phyloP scores from a whole-genome alignment of 768 basidiomycete genomes.

The Pluteus cervinus region DNA sequence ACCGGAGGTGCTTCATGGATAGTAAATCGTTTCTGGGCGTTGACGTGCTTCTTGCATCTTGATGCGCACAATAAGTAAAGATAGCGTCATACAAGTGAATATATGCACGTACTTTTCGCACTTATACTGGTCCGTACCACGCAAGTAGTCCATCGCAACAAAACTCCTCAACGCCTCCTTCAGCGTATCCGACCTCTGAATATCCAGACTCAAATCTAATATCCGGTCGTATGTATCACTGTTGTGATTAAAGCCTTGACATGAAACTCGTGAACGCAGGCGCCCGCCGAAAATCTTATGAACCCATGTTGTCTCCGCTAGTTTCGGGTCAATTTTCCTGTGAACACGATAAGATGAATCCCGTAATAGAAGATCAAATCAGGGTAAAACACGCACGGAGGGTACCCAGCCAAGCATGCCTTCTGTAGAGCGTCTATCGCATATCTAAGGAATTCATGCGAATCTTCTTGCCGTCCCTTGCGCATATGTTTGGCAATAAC shows the following conservation, averaged over 20 bases:
- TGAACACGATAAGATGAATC: conserved; percentile 4
- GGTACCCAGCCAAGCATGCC: conserved; percentile 65
- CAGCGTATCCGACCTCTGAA: conserved; percentile 54
- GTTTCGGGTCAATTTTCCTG: conserved; percentile 64
- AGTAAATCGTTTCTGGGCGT: conserved; percentile 86
- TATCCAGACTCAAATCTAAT: conserved; percentile 90
- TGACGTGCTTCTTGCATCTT: conserved; percentile 90
- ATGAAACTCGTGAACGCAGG: conserved; percentile 86
- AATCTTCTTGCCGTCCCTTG: conserved; percentile 91
- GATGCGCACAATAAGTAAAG: background rate
- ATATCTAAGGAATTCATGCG: conserved; percentile 96
- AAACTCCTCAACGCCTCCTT: conserved; percentile 77
- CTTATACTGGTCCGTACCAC: conserved; percentile 93
- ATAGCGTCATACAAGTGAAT: background rate
- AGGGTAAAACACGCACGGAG: conserved; percentile 47
- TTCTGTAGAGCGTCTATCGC: conserved; percentile 89
- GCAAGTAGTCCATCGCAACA: conserved; percentile 73
- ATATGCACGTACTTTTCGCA: conserved; percentile 82
- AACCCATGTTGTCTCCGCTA: conserved; percentile 89
- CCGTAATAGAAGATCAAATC: background rate
- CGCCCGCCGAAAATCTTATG: conserved; percentile 92
- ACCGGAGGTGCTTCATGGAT: conserved; percentile 84
- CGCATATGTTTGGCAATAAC: conserved; percentile 90
- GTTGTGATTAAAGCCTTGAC: conserved; percentile 73
- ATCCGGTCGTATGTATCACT: conserved; percentile 97